Conservation (phyloP, 1,284 basidiomycete genomes). For the Schizopora paradoxa region DNA sequence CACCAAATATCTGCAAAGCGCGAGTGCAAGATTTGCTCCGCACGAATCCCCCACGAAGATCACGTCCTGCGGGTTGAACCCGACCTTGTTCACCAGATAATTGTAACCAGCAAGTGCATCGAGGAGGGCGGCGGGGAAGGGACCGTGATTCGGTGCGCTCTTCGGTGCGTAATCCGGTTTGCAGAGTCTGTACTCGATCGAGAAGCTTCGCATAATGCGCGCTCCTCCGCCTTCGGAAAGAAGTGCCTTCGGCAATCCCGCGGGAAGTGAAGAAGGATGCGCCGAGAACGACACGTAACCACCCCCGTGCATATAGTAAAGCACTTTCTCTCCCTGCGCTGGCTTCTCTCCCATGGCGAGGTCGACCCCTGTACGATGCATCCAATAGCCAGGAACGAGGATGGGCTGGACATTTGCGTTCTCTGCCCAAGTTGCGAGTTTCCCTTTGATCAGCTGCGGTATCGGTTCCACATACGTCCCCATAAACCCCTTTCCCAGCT, state of each 20-base stretch:
- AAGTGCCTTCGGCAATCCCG: slow-evolving; percentile 26
- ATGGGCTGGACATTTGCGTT: neutral
- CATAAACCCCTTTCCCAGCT: too few relatives aligned
- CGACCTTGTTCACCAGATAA: slow-evolving; percentile 45
- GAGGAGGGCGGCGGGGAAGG: slow-evolving; percentile 59
- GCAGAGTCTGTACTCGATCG: slow-evolving; percentile 45
- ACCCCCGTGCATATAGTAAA: slow-evolving; percentile 33
- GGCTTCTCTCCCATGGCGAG: neutral
- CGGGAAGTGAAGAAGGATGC: slow-evolving; percentile 24
- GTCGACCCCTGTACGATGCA: neutral
- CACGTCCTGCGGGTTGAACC: slow-evolving; percentile 51
- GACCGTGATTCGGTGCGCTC: too few relatives aligned
- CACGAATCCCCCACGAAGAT: slow-evolving; percentile 71
- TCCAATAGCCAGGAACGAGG: neutral
- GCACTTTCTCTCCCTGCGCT: slow-evolving; percentile 24
- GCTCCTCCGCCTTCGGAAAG: too few relatives aligned
- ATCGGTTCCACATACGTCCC: too few relatives aligned
- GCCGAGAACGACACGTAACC: slow-evolving; percentile 25
- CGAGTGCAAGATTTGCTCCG: slow-evolving; percentile 66
- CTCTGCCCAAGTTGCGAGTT: too few relatives aligned
- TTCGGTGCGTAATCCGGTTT: slow-evolving; percentile 20
- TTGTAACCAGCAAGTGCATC: slow-evolving; percentile 58
- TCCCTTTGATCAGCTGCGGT: too few relatives aligned
- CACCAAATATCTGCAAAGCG: slow-evolving; percentile 46
- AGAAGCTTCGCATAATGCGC: slow-evolving; percentile 41